A percentile compares a stretch with the other conserved stretches of the same genome.
Conservation (phyloP, 2,329 filamentous ascomycete genomes). For the Mariannaea elegans region DNA sequence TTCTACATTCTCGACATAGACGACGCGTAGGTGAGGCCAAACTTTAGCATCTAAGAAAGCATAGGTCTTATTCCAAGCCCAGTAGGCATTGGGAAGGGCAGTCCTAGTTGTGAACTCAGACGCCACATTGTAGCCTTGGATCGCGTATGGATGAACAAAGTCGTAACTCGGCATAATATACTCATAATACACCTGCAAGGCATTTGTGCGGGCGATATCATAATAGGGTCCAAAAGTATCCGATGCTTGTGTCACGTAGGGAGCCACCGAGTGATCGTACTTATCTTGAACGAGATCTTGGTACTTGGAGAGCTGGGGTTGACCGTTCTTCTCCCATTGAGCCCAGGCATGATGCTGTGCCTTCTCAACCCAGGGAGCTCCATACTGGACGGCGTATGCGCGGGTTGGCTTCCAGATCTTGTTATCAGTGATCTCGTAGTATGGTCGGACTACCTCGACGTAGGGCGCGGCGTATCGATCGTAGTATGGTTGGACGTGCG, state of each 20-base stretch:
- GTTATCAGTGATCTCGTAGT: conserved; percentile 71
- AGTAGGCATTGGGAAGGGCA: conserved; percentile 75
- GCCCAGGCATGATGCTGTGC: conserved; percentile 71
- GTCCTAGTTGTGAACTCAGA: conserved; percentile 74
- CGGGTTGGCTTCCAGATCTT: conserved; percentile 75
- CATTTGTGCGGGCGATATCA: conserved; percentile 68
- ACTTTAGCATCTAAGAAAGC: conserved; percentile 79
- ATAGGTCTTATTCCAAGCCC: conserved; percentile 74
- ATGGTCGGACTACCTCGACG: conserved; percentile 78
- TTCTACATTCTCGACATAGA: conserved; percentile 93
- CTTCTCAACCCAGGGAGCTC: conserved; percentile 75
- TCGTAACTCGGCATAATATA: conserved; percentile 80
- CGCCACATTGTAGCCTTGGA: conserved; percentile 72
- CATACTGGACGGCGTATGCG: conserved; percentile 75
- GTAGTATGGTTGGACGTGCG: conserved; percentile 87
- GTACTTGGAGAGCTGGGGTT: conserved; percentile 76
- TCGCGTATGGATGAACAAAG: conserved; percentile 76
- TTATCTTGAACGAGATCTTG: conserved; percentile 68
- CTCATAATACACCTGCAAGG: conserved; percentile 74
- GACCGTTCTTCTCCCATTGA: conserved; percentile 82
- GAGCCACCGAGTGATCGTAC: conserved; percentile 77
- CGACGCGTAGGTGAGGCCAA: conserved; percentile 80
- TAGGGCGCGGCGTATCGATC: conserved; percentile 84
- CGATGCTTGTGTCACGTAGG: conserved; percentile 73
- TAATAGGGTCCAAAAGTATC: conserved; percentile 76